phyloP scores from a whole-genome alignment of 192 early-diverging fungal genomes.

The Coemansia sp. region DNA sequence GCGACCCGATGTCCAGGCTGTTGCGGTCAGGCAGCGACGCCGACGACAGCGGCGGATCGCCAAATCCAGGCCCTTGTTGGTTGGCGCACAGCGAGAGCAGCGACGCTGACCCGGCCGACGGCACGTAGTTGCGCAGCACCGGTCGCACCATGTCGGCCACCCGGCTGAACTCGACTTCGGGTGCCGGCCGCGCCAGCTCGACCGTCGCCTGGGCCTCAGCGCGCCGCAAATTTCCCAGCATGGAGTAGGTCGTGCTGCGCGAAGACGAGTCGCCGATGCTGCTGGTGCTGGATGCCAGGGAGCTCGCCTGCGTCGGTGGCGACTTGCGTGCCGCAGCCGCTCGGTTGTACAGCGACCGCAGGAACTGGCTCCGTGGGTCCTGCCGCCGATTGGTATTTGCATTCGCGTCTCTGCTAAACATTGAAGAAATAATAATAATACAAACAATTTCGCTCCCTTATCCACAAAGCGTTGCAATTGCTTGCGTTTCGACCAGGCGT shows the following conservation, averaged over 20 bases:
- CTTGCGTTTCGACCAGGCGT: no score
- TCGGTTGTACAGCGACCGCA: constrained; percentile 36
- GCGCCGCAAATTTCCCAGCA: constrained; percentile 24
- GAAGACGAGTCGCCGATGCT: constrained; percentile 6
- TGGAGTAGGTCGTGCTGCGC: constrained; percentile 14
- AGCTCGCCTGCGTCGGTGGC: neutral
- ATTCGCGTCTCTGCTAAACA: constrained; percentile 9
- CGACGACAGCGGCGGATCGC: constrained; percentile 3
- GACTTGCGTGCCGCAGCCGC: constrained; percentile 8
- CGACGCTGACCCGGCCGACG: constrained; percentile 21
- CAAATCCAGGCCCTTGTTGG: constrained; percentile 12
- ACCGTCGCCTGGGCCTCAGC: constrained; percentile 29
- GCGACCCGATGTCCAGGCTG: neutral
- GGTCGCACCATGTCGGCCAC: constrained; percentile 14
- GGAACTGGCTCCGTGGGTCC: constrained; percentile 24
- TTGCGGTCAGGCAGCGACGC: neutral
- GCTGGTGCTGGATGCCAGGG: constrained; percentile 5
- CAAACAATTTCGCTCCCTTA: no score
- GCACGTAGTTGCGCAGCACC: constrained; percentile 5
- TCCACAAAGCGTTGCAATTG: no score
- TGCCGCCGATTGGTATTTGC: constrained; percentile 3
- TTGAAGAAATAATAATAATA: neutral
- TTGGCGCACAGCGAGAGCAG: constrained; percentile 33
- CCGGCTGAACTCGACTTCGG: constrained; percentile 39
- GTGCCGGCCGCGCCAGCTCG: constrained; percentile 42